Conservation (phyloP, 1,284 basidiomycete species). For the Cryptococcus hybrid region DNA sequence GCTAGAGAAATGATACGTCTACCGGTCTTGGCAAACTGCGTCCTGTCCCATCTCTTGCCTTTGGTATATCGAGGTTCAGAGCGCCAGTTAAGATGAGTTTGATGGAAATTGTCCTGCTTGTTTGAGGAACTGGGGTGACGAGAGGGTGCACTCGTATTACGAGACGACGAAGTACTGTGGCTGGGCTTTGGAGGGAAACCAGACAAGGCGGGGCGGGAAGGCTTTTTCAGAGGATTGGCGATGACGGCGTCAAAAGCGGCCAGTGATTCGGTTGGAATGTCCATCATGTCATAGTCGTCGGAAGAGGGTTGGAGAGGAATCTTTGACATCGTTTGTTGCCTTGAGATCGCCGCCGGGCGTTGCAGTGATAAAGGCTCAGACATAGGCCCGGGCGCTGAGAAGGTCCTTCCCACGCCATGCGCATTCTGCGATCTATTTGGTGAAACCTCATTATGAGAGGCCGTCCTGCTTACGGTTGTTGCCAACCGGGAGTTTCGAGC, state of each 20-base stretch:
- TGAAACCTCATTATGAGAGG: not conserved
- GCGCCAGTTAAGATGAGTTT: conserved; percentile 47
- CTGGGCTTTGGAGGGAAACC: not conserved
- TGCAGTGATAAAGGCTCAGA: not conserved
- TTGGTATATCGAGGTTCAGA: conserved; percentile 38
- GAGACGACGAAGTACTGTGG: conserved; percentile 14
- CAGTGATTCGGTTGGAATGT: conserved; percentile 13
- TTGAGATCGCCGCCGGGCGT: not conserved
- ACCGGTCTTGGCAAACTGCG: conserved; percentile 74
- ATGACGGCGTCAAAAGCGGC: conserved; percentile 13
- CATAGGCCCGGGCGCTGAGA: not conserved
- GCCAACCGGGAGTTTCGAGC: not conserved
- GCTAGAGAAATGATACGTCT: conserved; percentile 51
- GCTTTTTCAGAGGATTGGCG: not conserved
- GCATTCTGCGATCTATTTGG: not conserved
- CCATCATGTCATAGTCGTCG: conserved; percentile 14
- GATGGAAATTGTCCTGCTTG: conserved; percentile 14
- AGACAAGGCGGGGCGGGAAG: not conserved
- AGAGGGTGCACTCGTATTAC: not conserved
- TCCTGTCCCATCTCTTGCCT: conserved; percentile 79
- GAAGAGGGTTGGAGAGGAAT: conserved; percentile 5
- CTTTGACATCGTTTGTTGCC: not conserved
- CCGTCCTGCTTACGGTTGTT: not conserved
- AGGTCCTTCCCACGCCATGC: not conserved
- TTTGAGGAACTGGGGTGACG: not conserved